Percentiles rank a stretch among this genome's conserved stretches.
phyloP scores from a whole-genome alignment of 345 rosid species.

The Angophora floribunda region DNA sequence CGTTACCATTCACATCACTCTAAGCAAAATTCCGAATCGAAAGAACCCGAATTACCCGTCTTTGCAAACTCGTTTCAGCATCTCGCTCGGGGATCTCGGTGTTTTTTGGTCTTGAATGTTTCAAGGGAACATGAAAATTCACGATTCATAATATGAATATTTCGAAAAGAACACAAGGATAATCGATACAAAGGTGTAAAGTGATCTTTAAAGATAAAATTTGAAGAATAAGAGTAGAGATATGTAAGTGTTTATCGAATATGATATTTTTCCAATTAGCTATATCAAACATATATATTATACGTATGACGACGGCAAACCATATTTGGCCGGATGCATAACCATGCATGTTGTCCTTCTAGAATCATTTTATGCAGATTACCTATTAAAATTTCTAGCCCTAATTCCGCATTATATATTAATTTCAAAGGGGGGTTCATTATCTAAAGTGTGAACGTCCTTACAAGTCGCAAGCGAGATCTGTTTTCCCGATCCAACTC shows the following conservation, averaged over 20 bases:
- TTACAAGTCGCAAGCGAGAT: not conserved
- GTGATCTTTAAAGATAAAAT: not conserved
- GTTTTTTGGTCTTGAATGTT: not conserved
- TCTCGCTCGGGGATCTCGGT: not conserved
- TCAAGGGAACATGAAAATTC: not conserved
- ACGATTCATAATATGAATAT: too few species aligned
- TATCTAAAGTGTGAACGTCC: not conserved
- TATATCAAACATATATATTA: too few species aligned
- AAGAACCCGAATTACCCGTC: not conserved
- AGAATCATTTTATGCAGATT: not conserved
- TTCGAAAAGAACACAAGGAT: too few species aligned
- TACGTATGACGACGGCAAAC: not conserved
- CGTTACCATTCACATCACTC: not conserved
- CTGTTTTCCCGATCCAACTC: not conserved
- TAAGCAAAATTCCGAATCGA: not conserved
- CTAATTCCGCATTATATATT: not conserved
- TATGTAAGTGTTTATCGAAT: not conserved
- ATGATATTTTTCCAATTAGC: too few species aligned
- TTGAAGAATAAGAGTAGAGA: not conserved
- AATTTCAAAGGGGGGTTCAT: not conserved
- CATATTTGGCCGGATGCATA: not conserved
- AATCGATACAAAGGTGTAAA: too few species aligned
- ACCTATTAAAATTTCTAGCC: not conserved
- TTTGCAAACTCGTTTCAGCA: not conserved
- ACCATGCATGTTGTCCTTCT: not conserved